phyloP scores from a whole-genome alignment of 1,284 basidiomycete genomes.

The Ceraceosorus bombacis region DNA sequence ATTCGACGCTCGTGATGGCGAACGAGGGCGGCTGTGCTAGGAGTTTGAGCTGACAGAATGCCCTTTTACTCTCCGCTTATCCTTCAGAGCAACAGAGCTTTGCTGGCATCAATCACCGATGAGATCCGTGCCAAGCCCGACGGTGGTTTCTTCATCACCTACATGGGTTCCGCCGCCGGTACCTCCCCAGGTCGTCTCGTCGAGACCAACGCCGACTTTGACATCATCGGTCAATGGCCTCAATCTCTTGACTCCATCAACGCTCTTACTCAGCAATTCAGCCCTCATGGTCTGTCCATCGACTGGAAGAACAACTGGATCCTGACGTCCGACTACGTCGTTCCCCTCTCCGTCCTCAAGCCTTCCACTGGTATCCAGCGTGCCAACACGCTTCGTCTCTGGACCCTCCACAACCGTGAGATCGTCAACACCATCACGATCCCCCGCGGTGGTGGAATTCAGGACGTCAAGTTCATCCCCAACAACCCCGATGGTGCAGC shows the following conservation, averaged over 20 bases:
- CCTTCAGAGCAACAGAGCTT: background rate
- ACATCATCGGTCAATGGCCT: constrained; percentile 1
- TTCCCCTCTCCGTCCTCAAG: constrained; percentile 1
- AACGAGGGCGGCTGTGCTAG: too few species aligned
- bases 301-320: constrained; percentile 1
- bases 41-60: too few species aligned
- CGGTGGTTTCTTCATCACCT: constrained; percentile 2
- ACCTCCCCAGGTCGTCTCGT: background rate
- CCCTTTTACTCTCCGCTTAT: too few species aligned
- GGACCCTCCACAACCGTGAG: background rate
- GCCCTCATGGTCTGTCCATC: background rate
- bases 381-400: background rate
- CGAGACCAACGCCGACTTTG: constrained; percentile 1
- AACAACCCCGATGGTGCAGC: background rate
- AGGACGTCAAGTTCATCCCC: constrained; percentile 2
- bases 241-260: background rate
- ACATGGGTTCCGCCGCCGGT: background rate
- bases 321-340: background rate
- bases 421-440: background rate
- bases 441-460: background rate
- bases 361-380: background rate
- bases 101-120: constrained; percentile 1
- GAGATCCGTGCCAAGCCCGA: constrained; percentile 3
- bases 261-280: background rate
- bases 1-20: too few species aligned